phyloP scores from a whole-genome alignment of 495 filamentous ascomycete species.

The Lepidopterella palustris region DNA sequence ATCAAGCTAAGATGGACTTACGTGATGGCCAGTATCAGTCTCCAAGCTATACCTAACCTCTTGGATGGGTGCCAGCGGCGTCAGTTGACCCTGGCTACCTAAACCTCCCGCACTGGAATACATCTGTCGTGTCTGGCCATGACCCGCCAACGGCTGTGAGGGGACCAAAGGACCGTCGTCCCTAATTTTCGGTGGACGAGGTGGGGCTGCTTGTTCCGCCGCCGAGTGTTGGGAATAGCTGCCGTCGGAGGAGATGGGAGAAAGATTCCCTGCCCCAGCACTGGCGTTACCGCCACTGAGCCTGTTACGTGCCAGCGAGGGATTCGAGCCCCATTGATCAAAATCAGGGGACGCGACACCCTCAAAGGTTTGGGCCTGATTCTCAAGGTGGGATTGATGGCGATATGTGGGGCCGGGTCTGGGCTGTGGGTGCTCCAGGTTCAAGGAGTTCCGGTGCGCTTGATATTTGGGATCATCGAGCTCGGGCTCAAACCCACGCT shows the following conservation, averaged over 20 bases:
- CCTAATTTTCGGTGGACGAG: slow-evolving; percentile 25
- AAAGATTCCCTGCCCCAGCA: slow-evolving; percentile 23
- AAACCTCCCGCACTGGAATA: slow-evolving; percentile 25
- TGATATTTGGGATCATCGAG: slow-evolving; percentile 88
- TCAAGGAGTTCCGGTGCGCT: slow-evolving; percentile 81
- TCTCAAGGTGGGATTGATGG: slow-evolving; percentile 74
- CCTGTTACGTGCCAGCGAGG: slow-evolving; percentile 34
- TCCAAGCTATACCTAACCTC: slow-evolving; percentile 37
- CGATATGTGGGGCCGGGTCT: slow-evolving; percentile 73
- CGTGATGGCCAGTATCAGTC: slow-evolving; percentile 31
- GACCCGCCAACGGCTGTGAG: slow-evolving; percentile 24
- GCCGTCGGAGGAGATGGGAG: slow-evolving; percentile 24
- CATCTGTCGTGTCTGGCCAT: slow-evolving; percentile 23
- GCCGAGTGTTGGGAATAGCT: slow-evolving; percentile 23
- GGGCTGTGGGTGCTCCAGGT: slow-evolving; percentile 86
- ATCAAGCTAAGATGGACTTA: too few species aligned
- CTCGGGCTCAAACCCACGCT: slow-evolving; percentile 22
- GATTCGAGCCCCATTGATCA: slow-evolving; percentile 59
- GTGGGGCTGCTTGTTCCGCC: slow-evolving; percentile 22
- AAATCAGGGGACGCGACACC: slow-evolving; percentile 54
- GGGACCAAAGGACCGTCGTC: slow-evolving; percentile 37
- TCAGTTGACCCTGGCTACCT: slow-evolving; percentile 23
- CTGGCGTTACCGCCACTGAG: slow-evolving; percentile 27
- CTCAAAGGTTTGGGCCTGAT: slow-evolving; percentile 65
- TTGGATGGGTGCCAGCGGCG: slow-evolving; percentile 33